Percentiles rank a stretch among this genome's conserved stretches.
phyloP scores from a whole-genome alignment of 768 basidiomycete genomes.

The Cystofilobasidium macerans region DNA sequence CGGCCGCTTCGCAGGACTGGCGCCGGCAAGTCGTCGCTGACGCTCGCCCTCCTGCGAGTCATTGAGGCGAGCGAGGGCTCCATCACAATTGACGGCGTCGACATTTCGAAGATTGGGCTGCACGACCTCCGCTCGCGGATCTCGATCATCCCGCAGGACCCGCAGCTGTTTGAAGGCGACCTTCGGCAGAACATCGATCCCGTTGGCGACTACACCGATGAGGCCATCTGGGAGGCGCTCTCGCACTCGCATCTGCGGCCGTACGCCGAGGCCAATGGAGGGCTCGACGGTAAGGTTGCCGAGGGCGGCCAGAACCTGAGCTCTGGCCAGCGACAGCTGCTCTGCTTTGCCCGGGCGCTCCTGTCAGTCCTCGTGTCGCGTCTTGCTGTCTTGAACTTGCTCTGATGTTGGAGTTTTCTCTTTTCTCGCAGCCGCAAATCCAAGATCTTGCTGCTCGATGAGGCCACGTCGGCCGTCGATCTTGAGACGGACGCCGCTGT shows the following conservation, averaged over 20 bases:
- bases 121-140: slow-evolving; percentile 42
- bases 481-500: slow-evolving; percentile 14
- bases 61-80: slow-evolving; percentile 28
- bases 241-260: slow-evolving; percentile 47
- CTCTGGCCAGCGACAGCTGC: slow-evolving; percentile 71
- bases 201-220: slow-evolving; percentile 52
- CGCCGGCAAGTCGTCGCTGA: slow-evolving; percentile 38
- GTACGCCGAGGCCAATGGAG: slow-evolving; percentile 43
- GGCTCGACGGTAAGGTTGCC: slow-evolving; percentile 59
- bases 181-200: slow-evolving; percentile 30
- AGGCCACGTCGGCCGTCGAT: slow-evolving; percentile 46
- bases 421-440: slow-evolving; percentile 42
- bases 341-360: slow-evolving; percentile 80
- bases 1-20: slow-evolving; percentile 22
- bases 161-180: slow-evolving; percentile 40
- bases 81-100: slow-evolving; percentile 22
- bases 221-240: slow-evolving; percentile 76
- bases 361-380: slow-evolving; percentile 38
- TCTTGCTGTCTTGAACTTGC: neutral
- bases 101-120: slow-evolving; percentile 32
- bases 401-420: neutral
- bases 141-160: slow-evolving; percentile 71
- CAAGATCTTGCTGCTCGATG: slow-evolving; percentile 84
- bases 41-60: slow-evolving; percentile 38
- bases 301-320: slow-evolving; percentile 75